phyloP scores from a whole-genome alignment of 345 rosid genomes.

The Rubroshorea leprosula region DNA sequence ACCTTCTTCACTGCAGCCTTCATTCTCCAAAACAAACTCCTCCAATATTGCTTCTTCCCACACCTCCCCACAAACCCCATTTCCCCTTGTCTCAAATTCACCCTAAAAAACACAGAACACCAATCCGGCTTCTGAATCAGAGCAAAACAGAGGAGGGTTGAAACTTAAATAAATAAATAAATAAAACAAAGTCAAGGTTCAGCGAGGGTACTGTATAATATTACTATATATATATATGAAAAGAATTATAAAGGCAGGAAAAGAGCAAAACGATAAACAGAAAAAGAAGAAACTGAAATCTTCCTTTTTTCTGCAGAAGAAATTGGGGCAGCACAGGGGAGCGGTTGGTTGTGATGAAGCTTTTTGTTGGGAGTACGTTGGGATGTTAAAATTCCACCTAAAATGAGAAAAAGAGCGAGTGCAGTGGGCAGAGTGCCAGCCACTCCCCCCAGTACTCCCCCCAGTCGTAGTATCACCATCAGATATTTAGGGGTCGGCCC shows the following conservation, averaged over 20 bases:
- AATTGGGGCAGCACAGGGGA: neutral
- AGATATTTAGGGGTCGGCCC: neutral
- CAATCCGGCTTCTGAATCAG: neutral
- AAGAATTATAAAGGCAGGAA: too few relatives aligned
- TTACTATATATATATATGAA: too few relatives aligned
- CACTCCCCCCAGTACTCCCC: too few relatives aligned
- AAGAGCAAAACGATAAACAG: slow-evolving; percentile 7
- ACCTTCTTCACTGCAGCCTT: slow-evolving; percentile 45
- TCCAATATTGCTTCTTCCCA: slow-evolving; percentile 43
- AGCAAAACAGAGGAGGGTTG: neutral
- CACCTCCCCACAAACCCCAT: slow-evolving; percentile 21
- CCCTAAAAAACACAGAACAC: neutral
- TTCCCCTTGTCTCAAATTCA: neutral
- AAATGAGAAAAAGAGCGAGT: slow-evolving; percentile 8
- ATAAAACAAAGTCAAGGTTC: too few relatives aligned
- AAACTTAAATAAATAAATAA: neutral
- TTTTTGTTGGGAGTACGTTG: slow-evolving; percentile 28
- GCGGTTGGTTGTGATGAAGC: slow-evolving; percentile 10
- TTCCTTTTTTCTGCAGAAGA: neutral
- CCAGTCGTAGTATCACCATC: slow-evolving; percentile 14
- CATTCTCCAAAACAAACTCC: slow-evolving; percentile 42
- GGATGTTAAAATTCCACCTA: slow-evolving; percentile 58
- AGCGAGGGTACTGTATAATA: too few relatives aligned
- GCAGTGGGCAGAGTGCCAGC: slow-evolving; percentile 34
- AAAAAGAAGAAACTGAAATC: slow-evolving; percentile 11